phyloP scores from a whole-genome alignment of 2,329 filamentous ascomycete species.

The Xylariaceae sp. region DNA sequence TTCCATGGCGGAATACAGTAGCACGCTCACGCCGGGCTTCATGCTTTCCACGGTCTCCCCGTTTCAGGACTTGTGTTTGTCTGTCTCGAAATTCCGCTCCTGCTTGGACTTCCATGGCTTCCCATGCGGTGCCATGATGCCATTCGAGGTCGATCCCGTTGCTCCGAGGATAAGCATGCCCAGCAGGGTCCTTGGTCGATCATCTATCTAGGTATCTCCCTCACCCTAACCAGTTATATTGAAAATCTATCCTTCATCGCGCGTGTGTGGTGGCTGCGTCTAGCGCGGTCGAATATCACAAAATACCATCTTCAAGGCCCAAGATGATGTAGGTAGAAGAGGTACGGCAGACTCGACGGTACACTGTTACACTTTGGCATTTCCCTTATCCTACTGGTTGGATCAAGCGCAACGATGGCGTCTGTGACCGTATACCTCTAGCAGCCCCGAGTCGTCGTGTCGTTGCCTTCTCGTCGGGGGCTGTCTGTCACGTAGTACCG shows the following conservation, averaged over 20 bases:
- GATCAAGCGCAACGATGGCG: no score
- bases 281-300: no score
- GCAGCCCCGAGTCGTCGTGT: not conserved
- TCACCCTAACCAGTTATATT: no score
- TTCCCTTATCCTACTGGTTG: no score
- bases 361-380: not conserved
- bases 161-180: not conserved
- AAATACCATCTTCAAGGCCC: not conserved
- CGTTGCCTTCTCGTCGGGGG: not conserved
- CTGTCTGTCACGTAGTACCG: not conserved
- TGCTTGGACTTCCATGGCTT: not conserved
- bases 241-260: no score
- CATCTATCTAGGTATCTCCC: not conserved
- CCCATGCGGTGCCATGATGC: not conserved
- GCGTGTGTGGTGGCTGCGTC: no score
- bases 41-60: no score
- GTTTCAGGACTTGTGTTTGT: not conserved
- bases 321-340: not conserved
- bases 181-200: not conserved
- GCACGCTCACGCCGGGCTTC: not conserved
- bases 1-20: not conserved
- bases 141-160: not conserved
- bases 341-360: not conserved
- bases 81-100: not conserved
- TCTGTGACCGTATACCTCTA: not conserved